phyloP scores from a whole-genome alignment of 2,329 filamentous ascomycete genomes.

The Alternaria angustiovoidea region DNA sequence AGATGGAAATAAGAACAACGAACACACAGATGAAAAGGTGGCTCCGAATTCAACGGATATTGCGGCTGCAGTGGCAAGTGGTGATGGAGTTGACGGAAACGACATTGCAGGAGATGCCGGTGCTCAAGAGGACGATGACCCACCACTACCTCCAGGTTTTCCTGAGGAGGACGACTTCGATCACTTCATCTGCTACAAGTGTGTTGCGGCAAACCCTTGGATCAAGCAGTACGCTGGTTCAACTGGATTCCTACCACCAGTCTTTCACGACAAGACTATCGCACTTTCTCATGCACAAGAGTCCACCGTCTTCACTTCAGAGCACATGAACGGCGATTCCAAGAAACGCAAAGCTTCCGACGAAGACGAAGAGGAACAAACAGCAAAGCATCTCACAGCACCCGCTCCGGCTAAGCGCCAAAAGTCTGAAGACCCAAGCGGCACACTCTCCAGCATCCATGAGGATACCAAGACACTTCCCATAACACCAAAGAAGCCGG shows the following conservation, averaged over 20 bases:
- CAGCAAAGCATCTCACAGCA: slow-evolving; percentile 21
- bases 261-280: slow-evolving; percentile 60
- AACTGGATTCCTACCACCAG: slow-evolving; percentile 77
- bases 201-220: slow-evolving; percentile 87
- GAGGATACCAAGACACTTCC: slow-evolving; percentile 36
- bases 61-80: slow-evolving; percentile 26
- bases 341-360: slow-evolving; percentile 59
- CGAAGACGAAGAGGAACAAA: slow-evolving; percentile 42
- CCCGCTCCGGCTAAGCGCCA: slow-evolving; percentile 44
- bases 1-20: slow-evolving; percentile 14
- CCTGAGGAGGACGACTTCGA: slow-evolving; percentile 90
- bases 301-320: slow-evolving; percentile 14
- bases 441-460: slow-evolving; percentile 46
- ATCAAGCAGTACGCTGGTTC: slow-evolving; percentile 86
- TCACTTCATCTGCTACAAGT: slow-evolving; percentile 92
- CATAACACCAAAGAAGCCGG: slow-evolving; percentile 39
- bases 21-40: slow-evolving; percentile 15
- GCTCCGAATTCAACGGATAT: slow-evolving; percentile 26
- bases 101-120: slow-evolving; percentile 59
- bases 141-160: slow-evolving; percentile 82
- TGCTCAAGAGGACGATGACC: slow-evolving; percentile 62
- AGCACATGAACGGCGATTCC: slow-evolving; percentile 32
- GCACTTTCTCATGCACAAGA: slow-evolving; percentile 22
- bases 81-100: slow-evolving; percentile 42
- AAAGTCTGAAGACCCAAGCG: slow-evolving; percentile 44